Conservation (phyloP, 2,329 filamentous ascomycete species). For the Phaeosphaeria sp. region DNA sequence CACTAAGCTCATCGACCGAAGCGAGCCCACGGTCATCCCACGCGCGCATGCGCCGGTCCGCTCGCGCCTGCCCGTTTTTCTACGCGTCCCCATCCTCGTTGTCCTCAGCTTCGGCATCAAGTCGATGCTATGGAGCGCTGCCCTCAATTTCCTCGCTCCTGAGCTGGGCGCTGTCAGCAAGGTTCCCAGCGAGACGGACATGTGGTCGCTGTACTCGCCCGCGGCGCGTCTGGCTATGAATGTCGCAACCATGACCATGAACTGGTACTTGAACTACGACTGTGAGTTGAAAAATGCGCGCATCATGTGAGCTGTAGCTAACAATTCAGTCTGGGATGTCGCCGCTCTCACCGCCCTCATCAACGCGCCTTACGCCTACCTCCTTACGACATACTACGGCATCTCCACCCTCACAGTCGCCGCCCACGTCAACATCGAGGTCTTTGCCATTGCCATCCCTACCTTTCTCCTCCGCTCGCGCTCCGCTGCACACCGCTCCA, state of each 20-base stretch:
- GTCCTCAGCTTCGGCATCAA: constrained; percentile 66
- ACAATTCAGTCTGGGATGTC: constrained; percentile 47
- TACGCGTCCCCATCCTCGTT: constrained; percentile 54
- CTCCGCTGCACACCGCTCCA: constrained; percentile 67
- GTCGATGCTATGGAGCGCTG: constrained; percentile 67
- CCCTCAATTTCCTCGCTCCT: constrained; percentile 65
- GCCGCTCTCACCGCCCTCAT: constrained; percentile 64
- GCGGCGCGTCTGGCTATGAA: constrained; percentile 62
- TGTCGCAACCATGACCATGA: constrained; percentile 70
- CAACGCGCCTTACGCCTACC: constrained; percentile 76
- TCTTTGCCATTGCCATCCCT: constrained; percentile 72
- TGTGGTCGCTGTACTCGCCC: constrained; percentile 58
- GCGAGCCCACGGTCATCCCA: constrained; percentile 32
- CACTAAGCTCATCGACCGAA: constrained; percentile 32
- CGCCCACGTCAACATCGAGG: constrained; percentile 70
- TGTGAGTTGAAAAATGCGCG: constrained; percentile 62
- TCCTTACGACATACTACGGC: constrained; percentile 79
- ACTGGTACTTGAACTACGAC: constrained; percentile 78
- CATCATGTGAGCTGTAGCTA: not conserved
- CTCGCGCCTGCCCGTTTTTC: constrained; percentile 41
- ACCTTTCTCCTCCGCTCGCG: constrained; percentile 76
- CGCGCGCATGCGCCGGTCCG: constrained; percentile 29
- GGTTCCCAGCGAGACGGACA: constrained; percentile 63
- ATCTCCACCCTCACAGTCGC: constrained; percentile 68
- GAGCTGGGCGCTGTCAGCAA: constrained; percentile 73